A percentile compares a stretch with the other conserved stretches of the same genome.
phyloP scores from a whole-genome alignment of 2,329 filamentous ascomycete species.

The Rutstroemia sydowiana region DNA sequence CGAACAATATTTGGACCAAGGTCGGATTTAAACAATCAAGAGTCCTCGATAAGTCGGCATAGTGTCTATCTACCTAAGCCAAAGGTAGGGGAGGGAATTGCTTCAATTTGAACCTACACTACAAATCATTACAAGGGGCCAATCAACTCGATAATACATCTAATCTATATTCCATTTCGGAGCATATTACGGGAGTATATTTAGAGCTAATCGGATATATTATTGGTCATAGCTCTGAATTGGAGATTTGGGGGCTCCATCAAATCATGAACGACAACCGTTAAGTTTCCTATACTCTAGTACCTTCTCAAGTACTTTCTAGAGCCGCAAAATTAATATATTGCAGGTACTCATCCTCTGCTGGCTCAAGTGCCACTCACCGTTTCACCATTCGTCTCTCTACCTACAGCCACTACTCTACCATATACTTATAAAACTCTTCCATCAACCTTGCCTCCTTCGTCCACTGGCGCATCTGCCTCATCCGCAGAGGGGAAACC shows the following conservation, averaged over 20 bases:
- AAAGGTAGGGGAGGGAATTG: no score
- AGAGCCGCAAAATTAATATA: neutral
- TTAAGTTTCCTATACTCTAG: neutral
- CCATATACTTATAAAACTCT: constrained; percentile 93
- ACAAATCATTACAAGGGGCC: no score
- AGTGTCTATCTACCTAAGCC: no score
- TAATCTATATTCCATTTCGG: no score
- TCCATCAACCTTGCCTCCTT: constrained; percentile 76
- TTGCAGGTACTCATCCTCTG: constrained; percentile 68
- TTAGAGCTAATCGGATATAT: neutral
- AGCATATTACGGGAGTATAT: neutral
- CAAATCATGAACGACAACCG: constrained; percentile 8
- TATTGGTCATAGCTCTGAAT: constrained; percentile 3
- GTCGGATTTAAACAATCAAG: no score
- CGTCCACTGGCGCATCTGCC: constrained; percentile 48
- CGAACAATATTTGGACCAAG: no score
- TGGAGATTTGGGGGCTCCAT: neutral
- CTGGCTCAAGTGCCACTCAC: constrained; percentile 89
- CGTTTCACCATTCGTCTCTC: constrained; percentile 86
- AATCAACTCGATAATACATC: no score
- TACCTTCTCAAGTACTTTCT: neutral
- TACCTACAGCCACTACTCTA: constrained; percentile 82
- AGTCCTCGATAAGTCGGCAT: no score
- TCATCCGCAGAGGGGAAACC: constrained; percentile 41
- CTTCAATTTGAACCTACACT: no score